Conservation (phyloP, 139 green algal species). For the Volvox reticuliferus region DNA sequence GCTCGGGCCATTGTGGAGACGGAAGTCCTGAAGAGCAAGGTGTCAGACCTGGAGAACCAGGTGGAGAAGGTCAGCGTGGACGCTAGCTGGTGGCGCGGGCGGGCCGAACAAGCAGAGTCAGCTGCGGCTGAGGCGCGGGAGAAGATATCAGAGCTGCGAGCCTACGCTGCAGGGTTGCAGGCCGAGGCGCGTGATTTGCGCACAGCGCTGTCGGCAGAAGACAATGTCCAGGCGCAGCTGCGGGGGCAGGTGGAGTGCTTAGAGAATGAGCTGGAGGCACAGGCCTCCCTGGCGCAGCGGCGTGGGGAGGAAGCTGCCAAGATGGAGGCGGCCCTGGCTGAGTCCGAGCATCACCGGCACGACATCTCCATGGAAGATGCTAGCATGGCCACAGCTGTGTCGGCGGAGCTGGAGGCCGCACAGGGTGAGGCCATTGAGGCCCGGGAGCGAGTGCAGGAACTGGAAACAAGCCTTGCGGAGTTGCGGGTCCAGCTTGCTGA, state of each 20-base stretch:
- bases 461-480: neutral
- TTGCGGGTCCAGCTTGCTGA: neutral
- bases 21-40: neutral
- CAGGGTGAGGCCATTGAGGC: neutral
- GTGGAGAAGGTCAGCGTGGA: neutral
- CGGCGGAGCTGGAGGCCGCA: neutral
- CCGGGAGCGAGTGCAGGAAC: neutral
- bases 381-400: no score
- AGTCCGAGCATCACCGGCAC: neutral
- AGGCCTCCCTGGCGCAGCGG: neutral
- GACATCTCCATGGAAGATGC: neutral
- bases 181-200: constrained; percentile 16
- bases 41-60: neutral
- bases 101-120: neutral
- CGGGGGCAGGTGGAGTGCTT: neutral
- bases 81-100: neutral
- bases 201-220: constrained; percentile 18
- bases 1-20: neutral
- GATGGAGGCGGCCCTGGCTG: constrained; percentile 1
- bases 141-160: neutral
- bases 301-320: neutral
- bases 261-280: constrained; percentile 33
- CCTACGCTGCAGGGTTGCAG: neutral
- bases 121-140: neutral
- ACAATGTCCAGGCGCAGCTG: neutral